Evolutionary conservation across 345 rosid genomes (phyloP).

Genomic region (Eutrema japonicum): DNA sequence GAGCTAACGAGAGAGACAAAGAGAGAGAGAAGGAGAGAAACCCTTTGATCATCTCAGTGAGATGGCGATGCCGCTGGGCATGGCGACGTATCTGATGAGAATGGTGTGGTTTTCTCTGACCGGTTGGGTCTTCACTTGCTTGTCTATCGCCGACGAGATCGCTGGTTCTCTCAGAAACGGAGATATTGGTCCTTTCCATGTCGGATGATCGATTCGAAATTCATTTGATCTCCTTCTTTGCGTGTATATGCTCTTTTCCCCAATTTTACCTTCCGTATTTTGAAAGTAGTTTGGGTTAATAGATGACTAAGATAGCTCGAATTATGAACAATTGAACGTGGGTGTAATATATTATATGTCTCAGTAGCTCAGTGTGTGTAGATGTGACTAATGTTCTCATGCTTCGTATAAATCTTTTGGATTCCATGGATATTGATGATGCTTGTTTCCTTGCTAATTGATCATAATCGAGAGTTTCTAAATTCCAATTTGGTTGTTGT

Average conservation of each 20-base stretch:
- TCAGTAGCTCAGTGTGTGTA: not conserved
- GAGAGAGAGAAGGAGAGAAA: constrained; percentile 3
- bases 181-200: constrained; percentile 86
- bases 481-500: not conserved
- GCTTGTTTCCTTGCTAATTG: constrained; percentile 28
- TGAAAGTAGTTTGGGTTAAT: constrained; percentile 23
- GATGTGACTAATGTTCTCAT: not conserved
- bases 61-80: constrained; percentile 70
- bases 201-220: constrained; percentile 53
- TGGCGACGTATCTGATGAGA: constrained; percentile 64
- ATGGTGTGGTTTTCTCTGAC: constrained; percentile 68
- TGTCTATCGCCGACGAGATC: constrained; percentile 84
- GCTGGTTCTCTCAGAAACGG: constrained; percentile 76
- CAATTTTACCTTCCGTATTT: not conserved
- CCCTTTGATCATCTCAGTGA: not conserved
- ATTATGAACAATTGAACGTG: not conserved
- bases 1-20: constrained; percentile 1
- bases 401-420: not conserved
- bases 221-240: not conserved
- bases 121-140: constrained; percentile 83
- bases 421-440: constrained; percentile 17
- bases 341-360: not conserved
- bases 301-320: not conserved
- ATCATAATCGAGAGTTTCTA: not conserved
- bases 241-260: constrained; percentile 29